Evolutionary conservation across 208 protist species (phyloP), one percentile per base, ranked within the genome.

Genomic region (Wallacemonas sp.): DNA sequence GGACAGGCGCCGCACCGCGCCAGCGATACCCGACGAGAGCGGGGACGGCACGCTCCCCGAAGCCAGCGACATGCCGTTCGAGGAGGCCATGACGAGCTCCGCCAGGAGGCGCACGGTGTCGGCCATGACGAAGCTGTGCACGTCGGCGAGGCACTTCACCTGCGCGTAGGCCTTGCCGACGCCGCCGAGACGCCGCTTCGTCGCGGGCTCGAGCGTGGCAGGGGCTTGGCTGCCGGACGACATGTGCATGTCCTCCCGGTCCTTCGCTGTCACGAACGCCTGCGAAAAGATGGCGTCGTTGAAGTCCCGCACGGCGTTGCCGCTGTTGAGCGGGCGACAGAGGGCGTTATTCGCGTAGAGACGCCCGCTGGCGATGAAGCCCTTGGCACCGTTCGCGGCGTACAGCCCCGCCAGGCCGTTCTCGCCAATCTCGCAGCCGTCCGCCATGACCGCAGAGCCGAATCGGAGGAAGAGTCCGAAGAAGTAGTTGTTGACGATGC

Each of bases 351-450:
- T 96, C 1, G 46, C 50, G 33, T 61, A 62, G 18, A 96, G 79
- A 0, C 25, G 29, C n/a, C 79, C 77, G 18, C 55, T 54, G 1
- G 66, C 61, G 29, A 96, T 76, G 62, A 78, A 71, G 14, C 91
- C 91, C 71, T 87, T 82, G 3, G 87, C 75, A 0, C 83, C 81
- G 22, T 65, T 83, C n/a, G 83, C 75, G 8, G 76, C 78, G 74
- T 94, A 92, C 1, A 96, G 48, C 3, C 91, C 91, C 28, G 82
- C 87, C 1, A 93, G 45, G 3, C 91, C 87, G 69, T 93, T 96
- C 7, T 81, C 72, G n/a, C 55, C 57, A 16, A 94, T 72, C 31
- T 84, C 79, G 44, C 86, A 90, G 2, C 65, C 72, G 45, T 67
- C 79, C 20, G 81, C 76, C 44, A 88, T 82, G 11, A 85, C 82